These are phyloP conservation scores for Diaporthe citrichinensis DNA, from an alignment of 2,329 filamentous ascomycete species.

Conservation along the genomic window DNA sequence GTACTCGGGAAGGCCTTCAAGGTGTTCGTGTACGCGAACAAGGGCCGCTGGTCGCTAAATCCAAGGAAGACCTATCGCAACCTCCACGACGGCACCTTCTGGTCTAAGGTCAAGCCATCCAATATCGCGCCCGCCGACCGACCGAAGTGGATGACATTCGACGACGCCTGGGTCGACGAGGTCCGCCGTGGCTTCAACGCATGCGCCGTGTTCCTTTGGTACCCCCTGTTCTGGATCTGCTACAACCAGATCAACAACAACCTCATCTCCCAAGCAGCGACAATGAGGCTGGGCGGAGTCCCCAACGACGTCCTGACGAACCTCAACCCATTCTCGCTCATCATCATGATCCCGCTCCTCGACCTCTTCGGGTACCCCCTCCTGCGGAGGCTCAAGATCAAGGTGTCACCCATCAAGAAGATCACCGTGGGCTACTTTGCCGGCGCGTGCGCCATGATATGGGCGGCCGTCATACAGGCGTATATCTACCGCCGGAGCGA, in stretches of 20 bases:
- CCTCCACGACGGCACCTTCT: conserved; percentile 66
- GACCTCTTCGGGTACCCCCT: conserved; percentile 78
- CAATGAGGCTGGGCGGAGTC: conserved; percentile 77
- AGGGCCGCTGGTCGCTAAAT: conserved; percentile 79
- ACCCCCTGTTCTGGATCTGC: conserved; percentile 72
- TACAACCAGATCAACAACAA: conserved; percentile 70
- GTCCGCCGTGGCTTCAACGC: conserved; percentile 76
- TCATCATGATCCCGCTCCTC: conserved; percentile 81
- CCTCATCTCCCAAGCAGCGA: conserved; percentile 73
- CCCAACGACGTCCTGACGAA: conserved; percentile 85
- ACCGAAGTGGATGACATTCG: conserved; percentile 82
- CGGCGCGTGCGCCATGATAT: conserved; percentile 72
- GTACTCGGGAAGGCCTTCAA: conserved; percentile 72
- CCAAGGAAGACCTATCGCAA: conserved; percentile 71
- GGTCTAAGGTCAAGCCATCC: conserved; percentile 53
- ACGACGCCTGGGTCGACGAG: conserved; percentile 85
- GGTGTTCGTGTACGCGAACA: conserved; percentile 68
- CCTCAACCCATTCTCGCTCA: conserved; percentile 79
- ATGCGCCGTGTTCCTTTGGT: conserved; percentile 79
- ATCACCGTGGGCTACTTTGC: conserved; percentile 79
- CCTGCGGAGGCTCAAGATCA: conserved; percentile 74
- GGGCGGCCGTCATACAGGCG: conserved; percentile 67
- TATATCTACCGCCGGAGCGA: conserved; percentile 75
- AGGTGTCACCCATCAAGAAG: conserved; percentile 82
- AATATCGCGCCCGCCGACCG: conserved; percentile 55